These are phyloP conservation scores for Talaromyces sp. DNA, from an alignment of 2,329 filamentous ascomycete genomes.

Conservation along the genomic window DNA sequence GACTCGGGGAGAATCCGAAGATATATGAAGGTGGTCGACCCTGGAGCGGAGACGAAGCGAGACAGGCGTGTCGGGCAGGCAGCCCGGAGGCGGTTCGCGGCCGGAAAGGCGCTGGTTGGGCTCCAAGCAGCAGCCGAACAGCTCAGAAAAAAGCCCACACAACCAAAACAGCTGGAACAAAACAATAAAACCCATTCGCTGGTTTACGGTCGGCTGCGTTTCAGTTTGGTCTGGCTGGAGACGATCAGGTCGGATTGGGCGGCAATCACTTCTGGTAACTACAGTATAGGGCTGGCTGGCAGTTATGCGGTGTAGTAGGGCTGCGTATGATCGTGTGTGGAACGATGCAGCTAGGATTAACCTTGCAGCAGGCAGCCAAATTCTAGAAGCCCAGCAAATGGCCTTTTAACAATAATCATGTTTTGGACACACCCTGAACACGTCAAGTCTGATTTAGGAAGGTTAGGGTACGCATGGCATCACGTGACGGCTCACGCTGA, in stretches of 20 bases:
- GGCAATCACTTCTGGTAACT: neutral
- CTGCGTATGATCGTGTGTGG: neutral
- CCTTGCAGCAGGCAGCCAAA: neutral
- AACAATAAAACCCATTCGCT: neutral
- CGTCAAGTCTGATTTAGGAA: neutral
- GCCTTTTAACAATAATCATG: neutral
- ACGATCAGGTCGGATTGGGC: neutral
- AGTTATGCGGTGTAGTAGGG: neutral
- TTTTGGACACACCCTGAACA: too few relatives aligned
- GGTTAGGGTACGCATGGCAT: neutral
- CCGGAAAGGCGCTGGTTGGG: constrained; percentile 5
- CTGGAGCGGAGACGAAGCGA: neutral
- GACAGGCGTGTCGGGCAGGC: constrained; percentile 5
- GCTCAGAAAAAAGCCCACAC: neutral
- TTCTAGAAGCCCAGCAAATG: neutral
- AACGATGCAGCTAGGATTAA: neutral
- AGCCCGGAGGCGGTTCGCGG: neutral
- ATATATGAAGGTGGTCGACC: neutral
- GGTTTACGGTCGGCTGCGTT: neutral
- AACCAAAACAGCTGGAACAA: neutral
- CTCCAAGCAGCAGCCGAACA: constrained; percentile 3
- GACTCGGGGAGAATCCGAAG: neutral
- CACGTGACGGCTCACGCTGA: neutral
- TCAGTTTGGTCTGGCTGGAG: neutral
- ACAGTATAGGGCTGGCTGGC: neutral